Percentiles rank a stretch among this genome's conserved stretches.
Evolutionary conservation across 2,329 filamentous ascomycete species (phyloP).

Genomic region (Lasiodiplodia theobromae): DNA sequence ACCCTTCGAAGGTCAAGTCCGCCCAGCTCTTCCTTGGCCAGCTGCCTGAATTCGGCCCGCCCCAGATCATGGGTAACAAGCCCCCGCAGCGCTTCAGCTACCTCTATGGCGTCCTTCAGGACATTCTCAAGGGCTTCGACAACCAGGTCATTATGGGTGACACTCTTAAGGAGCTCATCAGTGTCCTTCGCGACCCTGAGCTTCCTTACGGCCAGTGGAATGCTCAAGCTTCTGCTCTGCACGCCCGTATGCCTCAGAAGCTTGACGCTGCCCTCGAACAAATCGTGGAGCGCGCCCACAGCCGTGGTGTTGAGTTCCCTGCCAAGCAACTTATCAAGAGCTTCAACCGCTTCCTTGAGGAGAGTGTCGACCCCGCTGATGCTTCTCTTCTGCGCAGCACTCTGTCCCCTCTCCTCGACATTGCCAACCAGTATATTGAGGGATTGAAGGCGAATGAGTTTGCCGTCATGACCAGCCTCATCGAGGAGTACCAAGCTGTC

Average conservation of each 20-base stretch:
- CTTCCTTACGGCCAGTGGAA: constrained; percentile 97
- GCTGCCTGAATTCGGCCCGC: constrained; percentile 84
- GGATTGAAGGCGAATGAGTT: constrained; percentile 93
- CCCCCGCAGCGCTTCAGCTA: constrained; percentile 85
- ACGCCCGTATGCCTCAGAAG: constrained; percentile 95
- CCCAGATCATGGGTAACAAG: constrained; percentile 88
- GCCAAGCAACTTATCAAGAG: constrained; percentile 86
- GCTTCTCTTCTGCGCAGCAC: constrained; percentile 75
- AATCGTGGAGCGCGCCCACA: constrained; percentile 82
- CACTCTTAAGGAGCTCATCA: constrained; percentile 86
- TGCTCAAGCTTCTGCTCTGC: constrained; percentile 93
- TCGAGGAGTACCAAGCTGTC: constrained; percentile 81
- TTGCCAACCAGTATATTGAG: constrained; percentile 82
- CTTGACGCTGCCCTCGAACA: constrained; percentile 83
- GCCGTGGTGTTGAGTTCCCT: constrained; percentile 85
- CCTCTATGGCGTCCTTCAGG: constrained; percentile 77
- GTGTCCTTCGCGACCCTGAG: constrained; percentile 86
- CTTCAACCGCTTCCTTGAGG: constrained; percentile 86
- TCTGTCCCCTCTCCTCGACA: constrained; percentile 76
- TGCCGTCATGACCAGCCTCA: constrained; percentile 76
- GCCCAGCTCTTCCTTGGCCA: constrained; percentile 92
- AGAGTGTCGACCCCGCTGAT: constrained; percentile 77
- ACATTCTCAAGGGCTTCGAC: constrained; percentile 93
- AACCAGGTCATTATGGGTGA: constrained; percentile 95
- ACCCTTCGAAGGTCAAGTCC: constrained; percentile 95